phyloP scores from a whole-genome alignment of 1,139 yeast species.

The Hansenula sp. region DNA sequence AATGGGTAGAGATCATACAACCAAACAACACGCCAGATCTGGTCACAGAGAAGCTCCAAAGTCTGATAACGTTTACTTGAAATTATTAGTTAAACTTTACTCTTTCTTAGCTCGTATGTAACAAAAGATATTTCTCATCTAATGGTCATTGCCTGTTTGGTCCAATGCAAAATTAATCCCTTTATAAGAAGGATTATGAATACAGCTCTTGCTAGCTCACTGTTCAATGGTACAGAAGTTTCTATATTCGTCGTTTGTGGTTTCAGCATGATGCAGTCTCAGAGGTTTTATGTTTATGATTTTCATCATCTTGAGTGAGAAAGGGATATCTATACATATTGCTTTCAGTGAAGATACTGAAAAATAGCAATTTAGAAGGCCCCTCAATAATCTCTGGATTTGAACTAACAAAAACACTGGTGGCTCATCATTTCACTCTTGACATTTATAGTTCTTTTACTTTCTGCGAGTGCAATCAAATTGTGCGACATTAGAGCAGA shows the following conservation, averaged over 20 bases:
- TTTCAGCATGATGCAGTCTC: not conserved
- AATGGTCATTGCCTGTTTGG: constrained; percentile 2
- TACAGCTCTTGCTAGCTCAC: too few relatives aligned
- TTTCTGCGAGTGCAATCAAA: constrained; percentile 60
- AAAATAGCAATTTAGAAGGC: constrained; percentile 11
- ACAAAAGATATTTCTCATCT: not conserved
- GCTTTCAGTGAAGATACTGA: constrained; percentile 25
- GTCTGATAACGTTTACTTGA: constrained; percentile 98
- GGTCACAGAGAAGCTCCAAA: constrained; percentile 99
- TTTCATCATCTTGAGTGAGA: too few relatives aligned
- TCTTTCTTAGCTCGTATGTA: constrained; percentile 98
- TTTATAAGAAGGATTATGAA: not conserved
- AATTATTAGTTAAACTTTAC: constrained; percentile 95
- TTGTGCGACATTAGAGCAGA: constrained; percentile 62
- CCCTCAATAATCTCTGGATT: not conserved
- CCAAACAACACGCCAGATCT: constrained; percentile 92
- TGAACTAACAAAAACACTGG: too few relatives aligned
- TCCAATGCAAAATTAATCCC: not conserved
- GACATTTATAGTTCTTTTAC: constrained; percentile 2
- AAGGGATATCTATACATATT: constrained; percentile 4
- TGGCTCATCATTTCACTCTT: not conserved
- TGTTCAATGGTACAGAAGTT: too few relatives aligned
- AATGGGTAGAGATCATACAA: constrained; percentile 98
- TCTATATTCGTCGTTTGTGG: too few relatives aligned
- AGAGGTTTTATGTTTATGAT: too few relatives aligned